A percentile compares a stretch with the other conserved stretches of the same genome.
phyloP scores from a whole-genome alignment of 2,329 filamentous ascomycete species.

The Amauroascus verrucosus region DNA sequence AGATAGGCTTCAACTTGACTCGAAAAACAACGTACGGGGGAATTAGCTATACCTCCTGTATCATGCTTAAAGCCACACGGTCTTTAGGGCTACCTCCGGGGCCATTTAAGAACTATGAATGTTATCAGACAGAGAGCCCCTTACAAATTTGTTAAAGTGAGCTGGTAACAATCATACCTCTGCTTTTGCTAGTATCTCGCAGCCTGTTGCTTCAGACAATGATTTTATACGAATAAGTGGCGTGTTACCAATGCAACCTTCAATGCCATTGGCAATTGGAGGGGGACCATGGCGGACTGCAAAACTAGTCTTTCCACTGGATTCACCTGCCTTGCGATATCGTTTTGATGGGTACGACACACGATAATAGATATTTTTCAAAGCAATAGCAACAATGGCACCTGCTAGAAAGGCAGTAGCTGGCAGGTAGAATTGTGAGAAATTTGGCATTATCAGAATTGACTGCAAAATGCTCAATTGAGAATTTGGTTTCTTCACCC shows the following conservation, averaged over 20 bases:
- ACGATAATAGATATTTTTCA: slow-evolving; percentile 68
- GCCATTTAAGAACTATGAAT: slow-evolving; percentile 75
- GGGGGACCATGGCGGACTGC: slow-evolving; percentile 24
- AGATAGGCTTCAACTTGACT: neutral
- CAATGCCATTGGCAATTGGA: slow-evolving; percentile 64
- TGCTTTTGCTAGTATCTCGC: slow-evolving; percentile 83
- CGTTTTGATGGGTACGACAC: slow-evolving; percentile 41
- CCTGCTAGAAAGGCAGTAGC: slow-evolving; percentile 65
- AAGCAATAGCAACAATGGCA: slow-evolving; percentile 61
- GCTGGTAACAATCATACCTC: no score
- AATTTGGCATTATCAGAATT: neutral
- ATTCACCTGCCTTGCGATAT: slow-evolving; percentile 3
- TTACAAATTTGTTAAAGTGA: no score
- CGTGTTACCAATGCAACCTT: slow-evolving; percentile 87
- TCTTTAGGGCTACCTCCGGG: slow-evolving; percentile 92
- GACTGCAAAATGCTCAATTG: no score
- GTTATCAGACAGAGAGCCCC: no score
- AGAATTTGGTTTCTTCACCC: no score
- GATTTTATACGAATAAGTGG: slow-evolving; percentile 78
- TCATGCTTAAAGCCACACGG: slow-evolving; percentile 83
- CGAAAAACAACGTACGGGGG: no score
- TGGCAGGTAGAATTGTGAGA: slow-evolving; percentile 18
- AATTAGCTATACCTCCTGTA: slow-evolving; percentile 43
- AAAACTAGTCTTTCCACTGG: slow-evolving; percentile 17
- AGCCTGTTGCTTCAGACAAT: slow-evolving; percentile 75